Evolutionary conservation across 108 stramenopile species (phyloP).

Genomic region (Nitzschia sp.): DNA sequence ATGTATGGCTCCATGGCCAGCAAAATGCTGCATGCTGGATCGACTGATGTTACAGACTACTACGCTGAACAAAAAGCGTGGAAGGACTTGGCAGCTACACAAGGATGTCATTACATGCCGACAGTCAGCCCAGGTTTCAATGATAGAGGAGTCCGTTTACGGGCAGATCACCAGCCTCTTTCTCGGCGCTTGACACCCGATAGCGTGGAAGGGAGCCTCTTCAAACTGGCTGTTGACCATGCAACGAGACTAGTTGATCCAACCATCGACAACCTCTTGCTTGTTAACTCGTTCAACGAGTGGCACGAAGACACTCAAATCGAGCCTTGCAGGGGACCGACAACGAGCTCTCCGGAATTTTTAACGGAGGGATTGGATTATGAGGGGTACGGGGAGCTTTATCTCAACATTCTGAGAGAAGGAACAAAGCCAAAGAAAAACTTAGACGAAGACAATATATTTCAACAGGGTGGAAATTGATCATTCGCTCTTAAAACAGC

Average conservation of each 20-base stretch:
- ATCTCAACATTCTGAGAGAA: slow-evolving; percentile 42
- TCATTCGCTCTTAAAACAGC: too few species aligned
- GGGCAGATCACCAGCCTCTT: slow-evolving; percentile 24
- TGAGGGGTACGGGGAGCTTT: slow-evolving; percentile 41
- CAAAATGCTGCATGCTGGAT: slow-evolving; percentile 18
- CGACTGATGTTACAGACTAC: slow-evolving; percentile 7
- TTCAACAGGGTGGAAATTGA: too few species aligned
- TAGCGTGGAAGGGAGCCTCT: slow-evolving; percentile 19
- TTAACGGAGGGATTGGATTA: slow-evolving; percentile 46
- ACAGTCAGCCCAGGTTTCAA: slow-evolving; percentile 38
- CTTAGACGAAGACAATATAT: too few species aligned
- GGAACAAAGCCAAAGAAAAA: not conserved
- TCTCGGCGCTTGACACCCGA: slow-evolving; percentile 28
- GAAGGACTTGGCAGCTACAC: slow-evolving; percentile 14
- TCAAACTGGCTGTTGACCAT: not conserved
- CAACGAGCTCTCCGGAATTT: slow-evolving; percentile 1
- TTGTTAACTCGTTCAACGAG: slow-evolving; percentile 49
- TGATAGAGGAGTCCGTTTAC: slow-evolving; percentile 28
- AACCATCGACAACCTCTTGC: slow-evolving; percentile 14
- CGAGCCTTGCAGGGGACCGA: slow-evolving; percentile 29
- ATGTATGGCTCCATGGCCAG: slow-evolving; percentile 29
- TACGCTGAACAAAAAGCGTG: slow-evolving; percentile 22
- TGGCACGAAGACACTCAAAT: slow-evolving; percentile 47
- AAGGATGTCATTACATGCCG: slow-evolving; percentile 27
- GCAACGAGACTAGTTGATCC: slow-evolving; percentile 26